Conservation (phyloP, 805 yeast genomes). For the Starmera quercuum region DNA sequence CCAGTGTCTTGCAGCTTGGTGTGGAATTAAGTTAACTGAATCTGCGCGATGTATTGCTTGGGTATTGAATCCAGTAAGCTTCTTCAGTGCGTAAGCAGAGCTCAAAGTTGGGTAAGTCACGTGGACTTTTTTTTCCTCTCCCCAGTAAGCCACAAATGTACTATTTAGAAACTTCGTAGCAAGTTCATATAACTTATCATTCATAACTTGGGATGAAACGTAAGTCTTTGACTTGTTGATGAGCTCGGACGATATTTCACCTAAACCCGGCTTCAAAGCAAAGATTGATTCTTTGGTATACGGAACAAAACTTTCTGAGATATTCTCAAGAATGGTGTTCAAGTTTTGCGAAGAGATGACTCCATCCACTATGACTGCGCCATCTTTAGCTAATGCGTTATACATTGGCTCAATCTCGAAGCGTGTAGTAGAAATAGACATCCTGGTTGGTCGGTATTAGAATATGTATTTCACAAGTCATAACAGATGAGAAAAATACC, state of each 20-base stretch:
- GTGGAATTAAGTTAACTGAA: background rate
- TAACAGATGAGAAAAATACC: too few species aligned
- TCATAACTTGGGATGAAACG: background rate
- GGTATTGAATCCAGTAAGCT: background rate
- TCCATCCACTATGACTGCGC: background rate
- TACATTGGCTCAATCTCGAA: background rate
- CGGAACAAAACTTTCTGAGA: background rate
- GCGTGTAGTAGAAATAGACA: conserved; percentile 4
- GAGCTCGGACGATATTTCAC: background rate
- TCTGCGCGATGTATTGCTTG: background rate
- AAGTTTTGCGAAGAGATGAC: background rate
- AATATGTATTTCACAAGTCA: too few species aligned
- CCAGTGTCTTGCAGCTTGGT: background rate
- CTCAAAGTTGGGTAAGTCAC: background rate
- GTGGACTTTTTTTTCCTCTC: background rate
- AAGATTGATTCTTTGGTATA: background rate
- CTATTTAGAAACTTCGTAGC: background rate
- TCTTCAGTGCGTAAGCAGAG: background rate
- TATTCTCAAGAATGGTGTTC: background rate
- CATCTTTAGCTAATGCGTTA: background rate
- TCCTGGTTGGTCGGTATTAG: too few species aligned
- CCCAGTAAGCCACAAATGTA: background rate
- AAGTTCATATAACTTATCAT: background rate
- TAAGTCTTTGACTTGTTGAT: background rate
- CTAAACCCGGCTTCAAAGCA: background rate